Evolutionary conservation across 2,329 filamentous ascomycete species (phyloP), one percentile per base, ranked within the genome.

Genomic region (Capronia epimyces): DNA sequence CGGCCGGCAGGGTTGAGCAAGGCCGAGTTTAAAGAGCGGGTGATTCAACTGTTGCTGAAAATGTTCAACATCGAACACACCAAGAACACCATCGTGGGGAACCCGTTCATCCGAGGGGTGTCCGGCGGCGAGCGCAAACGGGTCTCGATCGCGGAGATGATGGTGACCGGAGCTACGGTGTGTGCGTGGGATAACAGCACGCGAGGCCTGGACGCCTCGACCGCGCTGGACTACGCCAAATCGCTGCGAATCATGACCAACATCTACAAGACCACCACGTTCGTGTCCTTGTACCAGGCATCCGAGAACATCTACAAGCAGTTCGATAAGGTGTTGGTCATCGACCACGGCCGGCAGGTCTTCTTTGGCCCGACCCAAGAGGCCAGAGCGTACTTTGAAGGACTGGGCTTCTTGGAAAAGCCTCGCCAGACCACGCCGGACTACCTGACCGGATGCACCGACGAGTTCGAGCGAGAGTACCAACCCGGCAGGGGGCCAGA

Each of bases 41-140:
- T 94, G 50, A 73, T 90, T 54, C 77, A 81, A 15, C 80, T 84
- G 62, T 75, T 95, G 52, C 74, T 95, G 45, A 88, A 87, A 64
- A 93, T 94, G 86, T 94, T 95, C 75, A 93, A 91, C 65, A 95
- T 95, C 47, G 86, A 90, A 66, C 89, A 95, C 67, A 94, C 89
- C 0, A 79, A 81, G 45, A 80, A 89, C 65, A 96, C 90, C 0
- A 81, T 91, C 24, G 88, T 95, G 21, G 90, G 90, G 6, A 86
- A 93, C 56, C 79, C 81, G 1, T 89, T 91, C 56, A 78, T 93
- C 16, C 83, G 87, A 44, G 89, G 89, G 66, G 77, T 94, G 0
- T 88, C 82, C 40, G 89, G 86, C 55, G 87, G 84, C 49, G 87
- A 91, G 69, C 75, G 85, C 49, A 89, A 89, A 71, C 82, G 86